These are phyloP conservation scores for Penicillium crustosum DNA, from an alignment of 2,329 filamentous ascomycete genomes.

Conservation along the genomic window DNA sequence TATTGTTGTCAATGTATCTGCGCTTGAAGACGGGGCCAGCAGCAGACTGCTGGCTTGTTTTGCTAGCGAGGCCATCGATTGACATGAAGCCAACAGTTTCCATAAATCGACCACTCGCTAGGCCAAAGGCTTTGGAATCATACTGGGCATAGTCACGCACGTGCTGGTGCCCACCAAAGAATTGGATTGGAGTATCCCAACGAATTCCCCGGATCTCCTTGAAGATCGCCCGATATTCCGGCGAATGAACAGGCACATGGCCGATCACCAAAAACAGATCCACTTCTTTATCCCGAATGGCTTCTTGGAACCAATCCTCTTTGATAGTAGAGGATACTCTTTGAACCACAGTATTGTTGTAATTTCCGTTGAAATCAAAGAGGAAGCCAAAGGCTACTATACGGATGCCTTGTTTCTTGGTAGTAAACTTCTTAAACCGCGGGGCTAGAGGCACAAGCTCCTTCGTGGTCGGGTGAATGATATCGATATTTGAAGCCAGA, in stretches of 20 bases:
- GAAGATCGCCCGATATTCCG: slow-evolving; percentile 76
- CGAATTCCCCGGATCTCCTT: slow-evolving; percentile 73
- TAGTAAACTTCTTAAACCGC: slow-evolving; percentile 85
- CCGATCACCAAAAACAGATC: slow-evolving; percentile 86
- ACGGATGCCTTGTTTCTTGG: slow-evolving; percentile 80
- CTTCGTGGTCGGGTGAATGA: slow-evolving; percentile 70
- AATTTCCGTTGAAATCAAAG: slow-evolving; percentile 88
- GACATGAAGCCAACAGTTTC: slow-evolving; percentile 96
- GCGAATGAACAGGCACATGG: slow-evolving; percentile 78
- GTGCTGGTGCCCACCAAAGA: slow-evolving; percentile 89
- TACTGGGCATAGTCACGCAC: slow-evolving; percentile 81
- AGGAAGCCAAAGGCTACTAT: slow-evolving; percentile 91
- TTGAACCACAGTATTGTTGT: slow-evolving; percentile 85
- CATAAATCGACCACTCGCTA: slow-evolving; percentile 89
- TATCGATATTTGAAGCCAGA: slow-evolving; percentile 89
- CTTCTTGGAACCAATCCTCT: slow-evolving; percentile 84
- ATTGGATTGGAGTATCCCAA: slow-evolving; percentile 81
- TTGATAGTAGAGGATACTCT: slow-evolving; percentile 76
- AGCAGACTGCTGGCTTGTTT: slow-evolving; percentile 30
- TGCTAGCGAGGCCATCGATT: slow-evolving; percentile 63
- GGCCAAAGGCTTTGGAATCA: slow-evolving; percentile 72
- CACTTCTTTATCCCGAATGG: slow-evolving; percentile 73
- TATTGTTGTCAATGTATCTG: slow-evolving; percentile 91
- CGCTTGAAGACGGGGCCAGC: slow-evolving; percentile 63
- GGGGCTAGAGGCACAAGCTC: slow-evolving; percentile 73